Evolutionary conservation across 257 asterid species (phyloP), one percentile per base, ranked within the genome.

Genomic region (Rauvolfia tetraphylla): DNA sequence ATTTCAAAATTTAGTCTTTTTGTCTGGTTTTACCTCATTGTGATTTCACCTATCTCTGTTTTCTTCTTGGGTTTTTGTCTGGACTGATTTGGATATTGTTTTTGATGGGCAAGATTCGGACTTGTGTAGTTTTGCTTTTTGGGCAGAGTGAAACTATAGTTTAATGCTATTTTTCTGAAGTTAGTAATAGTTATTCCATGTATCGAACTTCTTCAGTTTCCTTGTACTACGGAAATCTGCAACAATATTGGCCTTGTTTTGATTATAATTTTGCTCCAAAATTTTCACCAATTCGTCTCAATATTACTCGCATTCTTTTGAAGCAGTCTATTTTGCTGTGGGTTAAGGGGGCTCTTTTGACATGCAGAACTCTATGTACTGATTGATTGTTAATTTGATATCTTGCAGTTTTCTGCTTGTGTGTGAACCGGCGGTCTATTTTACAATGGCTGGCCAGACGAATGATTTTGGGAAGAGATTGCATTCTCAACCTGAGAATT

Each of bases 401-500:
- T 33, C 31, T 36, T 57, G 51, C 13, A 48, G 62, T 53, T 67
- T 49, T 17, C 13, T 18, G n/a, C 11, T 33, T 63, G 78, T 14
- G 44, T n/a, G 44, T 31, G 56, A 33, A 51, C 48, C 63, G 25
- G 14, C 51, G 39, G 33, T 38, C 51, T 51, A 38, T 67, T 67
- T 62, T 68, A 77, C 61, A 75, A 93, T 93, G 98, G 89, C 86
- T 58, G 86, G 89, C 61, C 94, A 89, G 87, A 85, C 85, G 84
- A 87, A 88, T 69, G 89, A 90, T 79, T 86, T 81, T n/a, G 92
- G 87, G 46, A 90, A 85, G 76, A 87, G 88, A 81, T 73, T 88
- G 46, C 86, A 82, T 36, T 33, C 79, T 7, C 79, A 72, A 33
- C 76, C 96, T 48, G 95, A 91, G 73, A 77, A 80, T 68, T 58